Evolutionary conservation across 805 yeast genomes (phyloP).

Genomic region (Sungouiozyma ichnusensis): DNA sequence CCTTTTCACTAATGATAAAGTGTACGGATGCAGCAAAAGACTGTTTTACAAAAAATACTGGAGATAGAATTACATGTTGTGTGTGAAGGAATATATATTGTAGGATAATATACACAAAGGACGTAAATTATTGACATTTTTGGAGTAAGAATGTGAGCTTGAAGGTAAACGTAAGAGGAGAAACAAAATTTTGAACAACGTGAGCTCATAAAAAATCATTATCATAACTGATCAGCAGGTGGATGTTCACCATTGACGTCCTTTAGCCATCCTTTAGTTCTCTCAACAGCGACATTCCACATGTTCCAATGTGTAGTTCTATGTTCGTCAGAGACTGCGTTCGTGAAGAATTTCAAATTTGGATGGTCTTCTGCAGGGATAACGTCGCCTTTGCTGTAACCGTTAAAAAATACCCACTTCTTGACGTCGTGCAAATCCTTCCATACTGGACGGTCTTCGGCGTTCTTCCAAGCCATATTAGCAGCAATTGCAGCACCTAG

Average conservation of each 20-base stretch:
- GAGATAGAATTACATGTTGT: too few relatives aligned
- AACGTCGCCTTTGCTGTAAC: conserved; percentile 30
- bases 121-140: too few relatives aligned
- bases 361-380: conserved; percentile 12
- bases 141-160: too few relatives aligned
- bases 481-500: conserved; percentile 96
- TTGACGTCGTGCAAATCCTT: conserved; percentile 61
- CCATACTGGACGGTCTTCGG: conserved; percentile 59
- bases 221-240: background rate
- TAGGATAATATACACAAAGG: too few relatives aligned
- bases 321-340: conserved; percentile 42
- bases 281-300: conserved; percentile 80
- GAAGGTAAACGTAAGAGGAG: too few relatives aligned
- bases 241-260: conserved; percentile 10
- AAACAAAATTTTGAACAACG: too few relatives aligned
- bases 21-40: too few relatives aligned
- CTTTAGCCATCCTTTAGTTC: conserved; percentile 71
- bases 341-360: conserved; percentile 28
- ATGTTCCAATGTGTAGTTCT: conserved; percentile 57
- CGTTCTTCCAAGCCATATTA: conserved; percentile 47
- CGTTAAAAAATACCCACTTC: conserved; percentile 92
- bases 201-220: conserved; percentile 1
- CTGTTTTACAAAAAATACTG: too few relatives aligned
- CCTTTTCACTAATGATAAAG: too few relatives aligned
- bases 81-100: too few relatives aligned